These are phyloP conservation scores for Diaporthe amygdali DNA, from an alignment of 2,329 filamentous ascomycete genomes.

Conservation along the genomic window DNA sequence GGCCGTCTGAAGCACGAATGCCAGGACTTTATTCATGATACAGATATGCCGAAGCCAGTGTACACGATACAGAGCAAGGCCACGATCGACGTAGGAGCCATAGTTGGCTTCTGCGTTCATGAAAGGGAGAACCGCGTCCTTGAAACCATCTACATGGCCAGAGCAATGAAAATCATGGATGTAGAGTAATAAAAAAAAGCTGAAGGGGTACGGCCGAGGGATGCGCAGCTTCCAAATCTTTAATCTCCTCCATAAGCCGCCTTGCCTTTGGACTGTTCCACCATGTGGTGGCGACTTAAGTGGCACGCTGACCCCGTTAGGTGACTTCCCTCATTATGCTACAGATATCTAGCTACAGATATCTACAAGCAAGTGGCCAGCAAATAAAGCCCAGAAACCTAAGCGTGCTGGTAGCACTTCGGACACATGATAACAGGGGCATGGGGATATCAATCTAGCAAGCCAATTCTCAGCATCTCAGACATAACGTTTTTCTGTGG, in stretches of 20 bases:
- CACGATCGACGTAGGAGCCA: constrained; percentile 57
- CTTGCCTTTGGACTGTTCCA: too few species aligned
- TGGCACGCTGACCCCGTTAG: too few species aligned
- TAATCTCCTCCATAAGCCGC: too few species aligned
- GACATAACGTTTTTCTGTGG: neutral
- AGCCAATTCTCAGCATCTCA: neutral
- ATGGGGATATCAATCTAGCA: neutral
- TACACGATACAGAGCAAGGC: constrained; percentile 61
- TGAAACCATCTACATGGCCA: constrained; percentile 57
- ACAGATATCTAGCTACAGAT: too few species aligned
- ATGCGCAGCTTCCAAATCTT: constrained; percentile 21
- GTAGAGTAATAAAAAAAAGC: constrained; percentile 60
- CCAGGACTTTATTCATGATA: constrained; percentile 50
- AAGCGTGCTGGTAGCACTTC: neutral
- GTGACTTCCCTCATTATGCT: too few species aligned
- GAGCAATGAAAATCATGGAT: constrained; percentile 52
- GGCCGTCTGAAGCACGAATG: constrained; percentile 55
- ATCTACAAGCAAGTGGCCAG: too few species aligned
- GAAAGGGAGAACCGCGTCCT: constrained; percentile 54
- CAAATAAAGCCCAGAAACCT: neutral
- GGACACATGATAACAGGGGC: neutral
- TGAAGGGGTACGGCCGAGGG: constrained; percentile 57
- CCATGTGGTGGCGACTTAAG: too few species aligned
- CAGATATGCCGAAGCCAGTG: constrained; percentile 55
- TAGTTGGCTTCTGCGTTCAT: constrained; percentile 56